Evolutionary conservation across 345 rosid genomes (phyloP), one percentile per base, ranked within the genome.

Genomic region (Salix suchowensis): DNA sequence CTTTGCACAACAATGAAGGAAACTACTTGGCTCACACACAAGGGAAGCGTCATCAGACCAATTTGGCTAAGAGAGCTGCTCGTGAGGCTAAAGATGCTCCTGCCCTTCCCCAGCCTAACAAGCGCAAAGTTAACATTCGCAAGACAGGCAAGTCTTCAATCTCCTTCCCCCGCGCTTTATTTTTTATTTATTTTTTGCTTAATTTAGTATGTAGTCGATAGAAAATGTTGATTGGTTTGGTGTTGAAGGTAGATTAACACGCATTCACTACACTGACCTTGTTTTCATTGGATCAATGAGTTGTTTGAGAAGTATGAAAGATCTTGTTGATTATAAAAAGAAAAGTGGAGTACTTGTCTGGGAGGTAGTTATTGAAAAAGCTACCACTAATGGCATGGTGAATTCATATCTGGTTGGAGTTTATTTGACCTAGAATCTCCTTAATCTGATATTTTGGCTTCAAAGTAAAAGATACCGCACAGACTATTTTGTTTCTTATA

Each of bases 1-100:
- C 99, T 44, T 84, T 96, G 55, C 99, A 92, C 87, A 96, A 96
- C 91, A 96, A 96, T 73, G 99, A 96, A 88, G 99, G 99, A n/a
- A 95, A 95, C 84, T 96, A 93, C 83, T 84, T 93, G 92, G 99
- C 98, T 2, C 96, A 96, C 79, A 93, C 98, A 24, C 98, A 93
- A 71, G 99, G 97, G 84, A 93, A 96, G 86, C 90, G 99, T 66
- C 98, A 92, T 76, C 97, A 96, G 81, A 96, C 99, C 68, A 96
- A 96, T 76, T 88, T 96, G 86, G 97, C 97, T 16, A 93, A 93
- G 91, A 77, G 99, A 85, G 99, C 98, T 62, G 95, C 98, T 6
- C 94, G 99, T 2, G 99, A 96, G 88, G 98, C 98, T 0, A 90
- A 89, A 77, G 99, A 94, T 1, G 84, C 97, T 44, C 97, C 98